Evolutionary conservation across 352 stramenopile species (phyloP).

Genomic region (Peronospora destructor): DNA sequence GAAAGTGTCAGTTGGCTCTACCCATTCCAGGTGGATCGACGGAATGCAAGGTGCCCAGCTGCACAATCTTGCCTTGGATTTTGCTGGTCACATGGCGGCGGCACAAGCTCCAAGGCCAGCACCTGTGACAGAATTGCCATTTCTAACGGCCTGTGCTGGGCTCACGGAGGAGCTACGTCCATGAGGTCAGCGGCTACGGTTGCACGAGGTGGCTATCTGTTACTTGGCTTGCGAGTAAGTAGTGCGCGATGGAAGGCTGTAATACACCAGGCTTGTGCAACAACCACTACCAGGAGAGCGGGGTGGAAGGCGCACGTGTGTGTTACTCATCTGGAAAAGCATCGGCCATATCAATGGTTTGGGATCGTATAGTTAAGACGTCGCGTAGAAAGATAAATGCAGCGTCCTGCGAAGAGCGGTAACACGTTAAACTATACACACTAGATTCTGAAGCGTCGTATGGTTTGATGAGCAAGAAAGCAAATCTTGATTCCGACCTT

Average conservation of each 20-base stretch:
- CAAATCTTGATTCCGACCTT: too few species aligned
- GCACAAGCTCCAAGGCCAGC: conserved; percentile 65
- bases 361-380: conserved; percentile 11
- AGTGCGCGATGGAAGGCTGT: conserved; percentile 47
- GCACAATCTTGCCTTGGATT: conserved; percentile 72
- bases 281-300: conserved; percentile 40
- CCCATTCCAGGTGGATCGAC: conserved; percentile 45
- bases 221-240: conserved; percentile 30
- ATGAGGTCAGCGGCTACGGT: background rate
- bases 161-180: conserved; percentile 58
- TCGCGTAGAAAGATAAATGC: background rate
- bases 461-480: too few species aligned
- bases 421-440: conserved; percentile 8
- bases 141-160: conserved; percentile 70
- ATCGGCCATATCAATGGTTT: conserved; percentile 4
- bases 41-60: conserved; percentile 61
- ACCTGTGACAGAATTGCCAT: conserved; percentile 75
- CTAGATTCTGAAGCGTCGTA: too few species aligned
- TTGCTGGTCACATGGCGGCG: conserved; percentile 80
- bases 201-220: background rate
- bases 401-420: conserved; percentile 10
- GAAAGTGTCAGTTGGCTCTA: background rate
- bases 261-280: conserved; percentile 62
- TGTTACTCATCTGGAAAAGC: conserved; percentile 17
- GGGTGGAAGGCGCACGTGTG: background rate